Percentiles rank a stretch among this genome's conserved stretches.
phyloP scores from a whole-genome alignment of 2,329 filamentous ascomycete genomes.

The Mycosphaerella sp. region DNA sequence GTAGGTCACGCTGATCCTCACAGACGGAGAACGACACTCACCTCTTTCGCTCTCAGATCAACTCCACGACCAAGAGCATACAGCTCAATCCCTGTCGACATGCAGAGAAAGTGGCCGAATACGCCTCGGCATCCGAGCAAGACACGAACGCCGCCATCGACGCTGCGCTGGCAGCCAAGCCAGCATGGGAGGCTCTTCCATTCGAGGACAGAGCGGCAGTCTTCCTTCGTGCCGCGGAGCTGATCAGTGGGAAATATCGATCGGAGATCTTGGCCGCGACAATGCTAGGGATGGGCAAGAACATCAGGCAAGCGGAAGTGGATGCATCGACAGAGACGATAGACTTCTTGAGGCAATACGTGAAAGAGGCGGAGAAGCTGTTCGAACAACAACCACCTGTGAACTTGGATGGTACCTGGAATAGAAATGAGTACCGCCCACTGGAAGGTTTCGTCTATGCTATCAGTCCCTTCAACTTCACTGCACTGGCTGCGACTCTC shows the following conservation, averaged over 20 bases:
- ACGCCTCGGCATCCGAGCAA: constrained; percentile 68
- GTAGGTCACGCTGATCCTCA: neutral
- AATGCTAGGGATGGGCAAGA: constrained; percentile 94
- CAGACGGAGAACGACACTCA: too few species aligned
- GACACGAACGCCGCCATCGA: constrained; percentile 76
- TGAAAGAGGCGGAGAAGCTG: neutral
- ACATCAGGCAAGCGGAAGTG: constrained; percentile 96
- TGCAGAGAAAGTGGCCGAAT: constrained; percentile 57
- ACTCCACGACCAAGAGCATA: neutral
- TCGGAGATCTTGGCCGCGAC: constrained; percentile 94
- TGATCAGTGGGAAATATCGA: constrained; percentile 83
- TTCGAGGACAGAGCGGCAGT: constrained; percentile 86
- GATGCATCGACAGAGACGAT: constrained; percentile 84
- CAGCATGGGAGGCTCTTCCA: constrained; percentile 77
- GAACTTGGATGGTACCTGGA: neutral
- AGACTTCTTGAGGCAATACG: constrained; percentile 62
- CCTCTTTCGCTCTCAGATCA: neutral
- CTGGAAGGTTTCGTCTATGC: constrained; percentile 94
- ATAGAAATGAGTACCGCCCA: constrained; percentile 72
- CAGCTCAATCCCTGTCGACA: neutral
- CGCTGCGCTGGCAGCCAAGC: constrained; percentile 75
- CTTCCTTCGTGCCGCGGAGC: constrained; percentile 90
- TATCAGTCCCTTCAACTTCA: constrained; percentile 93
- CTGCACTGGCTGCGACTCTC: constrained; percentile 83
- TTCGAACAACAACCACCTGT: neutral